phyloP scores from a whole-genome alignment of 176 grass and related monocot species.

The Hyparrhenia diplandra region DNA sequence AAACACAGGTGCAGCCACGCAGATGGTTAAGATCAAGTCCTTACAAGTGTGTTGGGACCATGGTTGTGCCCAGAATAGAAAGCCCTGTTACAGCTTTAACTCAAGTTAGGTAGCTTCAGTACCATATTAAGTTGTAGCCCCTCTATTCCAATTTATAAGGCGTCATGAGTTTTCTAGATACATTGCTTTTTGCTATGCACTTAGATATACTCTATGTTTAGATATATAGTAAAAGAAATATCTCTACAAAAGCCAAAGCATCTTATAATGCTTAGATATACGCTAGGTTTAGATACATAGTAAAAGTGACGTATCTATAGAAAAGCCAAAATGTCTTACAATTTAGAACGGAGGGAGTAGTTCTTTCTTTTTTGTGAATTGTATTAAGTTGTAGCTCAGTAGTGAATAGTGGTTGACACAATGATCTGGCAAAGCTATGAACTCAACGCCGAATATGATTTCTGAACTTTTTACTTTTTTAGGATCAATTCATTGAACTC shows the following conservation, averaged over 20 bases:
- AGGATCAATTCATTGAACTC: neutral
- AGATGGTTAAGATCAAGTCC: neutral
- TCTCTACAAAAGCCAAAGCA: neutral
- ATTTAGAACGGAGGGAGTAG: neutral
- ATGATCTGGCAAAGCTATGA: constrained; percentile 10
- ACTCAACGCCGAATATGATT: neutral
- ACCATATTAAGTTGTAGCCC: constrained; percentile 6
- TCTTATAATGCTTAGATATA: neutral
- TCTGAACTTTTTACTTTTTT: constrained; percentile 3
- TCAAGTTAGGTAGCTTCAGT: constrained; percentile 7
- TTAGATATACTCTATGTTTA: neutral
- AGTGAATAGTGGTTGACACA: neutral
- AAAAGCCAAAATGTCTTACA: neutral
- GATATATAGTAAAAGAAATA: neutral
- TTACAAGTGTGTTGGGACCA: constrained; percentile 16
- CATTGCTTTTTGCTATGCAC: neutral
- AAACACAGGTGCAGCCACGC: neutral
- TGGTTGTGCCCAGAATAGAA: constrained; percentile 24
- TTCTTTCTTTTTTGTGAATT: neutral
- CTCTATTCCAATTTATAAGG: neutral
- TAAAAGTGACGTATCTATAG: neutral
- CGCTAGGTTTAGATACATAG: neutral
- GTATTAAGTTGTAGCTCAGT: neutral
- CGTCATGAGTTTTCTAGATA: neutral
- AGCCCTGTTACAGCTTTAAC: neutral